Evolutionary conservation across 768 basidiomycete species (phyloP).

Genomic region (Agaricus subrufescens): DNA sequence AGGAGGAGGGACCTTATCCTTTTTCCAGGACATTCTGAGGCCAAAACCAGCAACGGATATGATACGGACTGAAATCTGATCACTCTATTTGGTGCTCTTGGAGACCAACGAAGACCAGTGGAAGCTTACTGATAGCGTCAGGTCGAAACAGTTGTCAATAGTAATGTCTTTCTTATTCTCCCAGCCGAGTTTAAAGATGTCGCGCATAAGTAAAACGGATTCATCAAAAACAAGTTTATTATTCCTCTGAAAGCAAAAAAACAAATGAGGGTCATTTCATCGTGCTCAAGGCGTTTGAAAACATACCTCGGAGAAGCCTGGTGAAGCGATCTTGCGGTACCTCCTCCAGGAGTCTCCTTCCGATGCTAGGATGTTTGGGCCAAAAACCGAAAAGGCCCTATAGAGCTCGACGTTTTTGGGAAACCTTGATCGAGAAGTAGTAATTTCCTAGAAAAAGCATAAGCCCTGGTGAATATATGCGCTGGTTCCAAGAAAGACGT

Average conservation of each 20-base stretch:
- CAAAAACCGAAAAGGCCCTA: slow-evolving; percentile 42
- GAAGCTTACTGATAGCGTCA: slow-evolving; percentile 47
- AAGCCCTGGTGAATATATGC: neutral
- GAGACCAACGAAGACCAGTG: neutral
- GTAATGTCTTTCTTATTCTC: slow-evolving; percentile 29
- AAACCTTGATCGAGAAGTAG: slow-evolving; percentile 43
- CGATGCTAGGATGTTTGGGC: slow-evolving; percentile 56
- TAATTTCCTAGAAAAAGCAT: slow-evolving; percentile 38
- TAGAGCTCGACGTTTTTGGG: slow-evolving; percentile 53
- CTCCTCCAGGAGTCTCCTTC: slow-evolving; percentile 68
- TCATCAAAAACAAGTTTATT: slow-evolving; percentile 47
- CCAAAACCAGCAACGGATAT: slow-evolving; percentile 58
- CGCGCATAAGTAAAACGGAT: slow-evolving; percentile 33
- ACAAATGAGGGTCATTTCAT: neutral
- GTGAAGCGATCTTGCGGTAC: slow-evolving; percentile 56
- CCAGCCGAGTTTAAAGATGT: slow-evolving; percentile 46
- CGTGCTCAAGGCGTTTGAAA: neutral
- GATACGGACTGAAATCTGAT: slow-evolving; percentile 49
- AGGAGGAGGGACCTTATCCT: slow-evolving; percentile 28
- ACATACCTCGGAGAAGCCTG: slow-evolving; percentile 58
- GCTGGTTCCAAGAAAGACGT: neutral
- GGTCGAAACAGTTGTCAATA: slow-evolving; percentile 43
- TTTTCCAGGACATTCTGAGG: slow-evolving; percentile 42
- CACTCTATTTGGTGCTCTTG: neutral
- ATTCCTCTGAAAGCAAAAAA: slow-evolving; percentile 26